Base-by-base conservation (phyloP, 352 stramenopile species). In the Sclerospora graminicola region DNA sequence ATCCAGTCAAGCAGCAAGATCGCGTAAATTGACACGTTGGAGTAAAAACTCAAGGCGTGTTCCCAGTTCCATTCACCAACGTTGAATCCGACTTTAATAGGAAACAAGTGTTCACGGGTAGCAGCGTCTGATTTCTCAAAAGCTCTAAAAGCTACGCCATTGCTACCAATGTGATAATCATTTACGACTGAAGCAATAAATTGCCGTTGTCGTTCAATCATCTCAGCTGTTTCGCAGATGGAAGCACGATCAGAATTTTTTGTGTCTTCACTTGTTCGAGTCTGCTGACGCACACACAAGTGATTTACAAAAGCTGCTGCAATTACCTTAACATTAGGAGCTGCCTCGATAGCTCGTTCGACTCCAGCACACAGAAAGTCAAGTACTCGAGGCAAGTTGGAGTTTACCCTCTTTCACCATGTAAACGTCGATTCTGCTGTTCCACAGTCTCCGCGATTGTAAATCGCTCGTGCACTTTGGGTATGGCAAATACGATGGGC, bases 1-100 rank as follows among this genome's bases (percentile, higher is more conserved):
- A 91, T 60, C 80, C 80, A 91, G 32, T 88, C 77, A 3, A 91
- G 58, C 19, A 91, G 46, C 15, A 91, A 56, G n/a, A 69, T 59
- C 5, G 66, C 51, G 24, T 65, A 53, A 37, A 61, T 60, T 0
- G 46, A 41, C 5, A 33, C 48, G 2, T 53, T 57, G 0, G 39
- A 13, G 34, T 68, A 73, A 28, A 63, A 19, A 1, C 46, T 48
- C 10, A 59, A 48, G 2, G 65, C 71, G 8, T 72, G 49, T 14
- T 43, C 36, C 71, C 79, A 89, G 24, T n/a, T n/a, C n/a, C n/a
- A n/a, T n/a, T n/a, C n/a, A n/a, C n/a, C n/a, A n/a, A n/a, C n/a
- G n/a, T n/a, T n/a, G n/a, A n/a, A n/a, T 82, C 64, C 65, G 0
- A 87, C 58, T 45, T 91, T 89, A 47, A 88, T 60, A 0, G 76